Evolutionary conservation across 2,329 filamentous ascomycete genomes (phyloP), one percentile per base, ranked within the genome.

Genomic region (Phialocephala sp.): DNA sequence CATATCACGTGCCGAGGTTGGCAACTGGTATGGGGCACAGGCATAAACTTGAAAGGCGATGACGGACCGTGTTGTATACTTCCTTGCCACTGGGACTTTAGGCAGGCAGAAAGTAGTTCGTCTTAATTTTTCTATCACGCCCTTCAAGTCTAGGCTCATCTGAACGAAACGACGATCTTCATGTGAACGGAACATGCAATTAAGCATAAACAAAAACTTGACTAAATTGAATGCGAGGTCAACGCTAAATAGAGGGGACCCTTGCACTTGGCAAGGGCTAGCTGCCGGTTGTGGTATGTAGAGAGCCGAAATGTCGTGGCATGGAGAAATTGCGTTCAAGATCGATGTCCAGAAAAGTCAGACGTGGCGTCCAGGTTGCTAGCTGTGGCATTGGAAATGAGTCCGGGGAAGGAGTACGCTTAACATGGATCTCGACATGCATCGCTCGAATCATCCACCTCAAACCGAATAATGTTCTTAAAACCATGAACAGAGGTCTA

Each of bases 231-330:
- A 54, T 12, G 35, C 52, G 24, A 20, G 20, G 32, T 35, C 12
- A 22, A n/a, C 32, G 27, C 20, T 15, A 55, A 22, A 32, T n/a
- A n/a, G 6, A 43, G 50, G 2, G 24, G 15, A 47, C 20, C 39
- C 60, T 50, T 62, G 47, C 20, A 52, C n/a, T 36, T 11, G n/a
- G 24, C 11, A 22, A 11, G 39, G 15, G 8, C 43, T 36, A 32
- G 22, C 47, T 52, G 43, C 62, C 62, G 62, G 58, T n/a, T 43
- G 56, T 47, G 62, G 62, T 50, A 56, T 14, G 35, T 64, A 37
- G 50, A 64, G 43, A 60, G 62, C 62, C 62, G 62, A 50, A 45
- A 52, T 15, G 24, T 59, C 50, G 61, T 63, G 61, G 61, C 61
- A 43, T 54, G 24, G 54, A 57, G 52, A 62, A 32, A 47, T 27